These are phyloP conservation scores for Wickerhamomyces queroliae DNA, from an alignment of 805 yeast genomes.

Conservation along the genomic window DNA sequence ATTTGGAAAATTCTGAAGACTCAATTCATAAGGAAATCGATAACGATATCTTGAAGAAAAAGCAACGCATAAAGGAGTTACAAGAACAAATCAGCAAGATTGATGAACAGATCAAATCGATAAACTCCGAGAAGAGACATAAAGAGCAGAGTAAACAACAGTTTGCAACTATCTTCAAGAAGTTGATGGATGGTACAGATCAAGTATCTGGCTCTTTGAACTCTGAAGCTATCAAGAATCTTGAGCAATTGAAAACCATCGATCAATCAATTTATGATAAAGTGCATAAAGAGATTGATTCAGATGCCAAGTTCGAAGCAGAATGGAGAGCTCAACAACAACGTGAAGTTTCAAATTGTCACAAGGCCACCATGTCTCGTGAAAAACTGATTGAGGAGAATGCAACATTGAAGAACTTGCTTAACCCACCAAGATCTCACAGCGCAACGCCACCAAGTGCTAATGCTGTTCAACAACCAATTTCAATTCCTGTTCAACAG, in stretches of 20 bases:
- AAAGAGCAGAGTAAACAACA: conserved; percentile 12
- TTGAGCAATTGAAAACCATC: conserved; percentile 15
- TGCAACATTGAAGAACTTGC: conserved; percentile 6
- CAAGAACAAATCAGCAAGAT: conserved; percentile 8
- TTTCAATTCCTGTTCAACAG: too few relatives aligned
- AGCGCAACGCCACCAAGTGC: neutral
- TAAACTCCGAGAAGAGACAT: conserved; percentile 13
- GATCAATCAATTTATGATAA: conserved; percentile 7
- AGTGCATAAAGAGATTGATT: conserved; percentile 23
- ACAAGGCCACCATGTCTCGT: conserved; percentile 18
- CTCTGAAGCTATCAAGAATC: conserved; percentile 15
- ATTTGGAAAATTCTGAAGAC: conserved; percentile 13
- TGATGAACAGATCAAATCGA: conserved; percentile 14
- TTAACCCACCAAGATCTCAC: neutral
- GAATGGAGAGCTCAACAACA: conserved; percentile 35
- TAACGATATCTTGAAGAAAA: conserved; percentile 10
- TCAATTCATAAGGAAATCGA: conserved; percentile 13
- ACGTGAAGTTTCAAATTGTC: conserved; percentile 27
- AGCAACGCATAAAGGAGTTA: conserved; percentile 3
- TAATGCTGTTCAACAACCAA: too few relatives aligned
- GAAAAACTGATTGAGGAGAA: conserved; percentile 11
- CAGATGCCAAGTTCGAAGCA: conserved; percentile 30
- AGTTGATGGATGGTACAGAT: conserved; percentile 13
- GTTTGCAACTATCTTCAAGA: conserved; percentile 10
- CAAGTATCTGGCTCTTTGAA: conserved; percentile 17